Percentiles rank a stretch among this genome's conserved stretches.
Evolutionary conservation across 2,329 filamentous ascomycete species (phyloP).

Genomic region (Huntiella abstrusa): DNA sequence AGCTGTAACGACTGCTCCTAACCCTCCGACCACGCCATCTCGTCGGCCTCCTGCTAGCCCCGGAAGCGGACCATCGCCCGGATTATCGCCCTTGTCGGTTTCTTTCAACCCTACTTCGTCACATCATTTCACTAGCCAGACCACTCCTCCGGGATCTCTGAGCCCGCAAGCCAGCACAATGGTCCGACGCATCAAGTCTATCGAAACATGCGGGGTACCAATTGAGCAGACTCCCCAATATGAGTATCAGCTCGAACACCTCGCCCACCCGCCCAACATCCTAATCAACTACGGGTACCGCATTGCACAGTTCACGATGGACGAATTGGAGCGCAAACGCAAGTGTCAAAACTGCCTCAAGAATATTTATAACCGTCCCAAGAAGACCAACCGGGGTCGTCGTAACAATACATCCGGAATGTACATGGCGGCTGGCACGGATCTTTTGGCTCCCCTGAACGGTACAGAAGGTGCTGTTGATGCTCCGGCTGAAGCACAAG

Average conservation of each 20-base stretch:
- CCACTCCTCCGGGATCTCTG: not conserved
- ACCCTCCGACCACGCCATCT: not conserved
- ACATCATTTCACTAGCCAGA: not conserved
- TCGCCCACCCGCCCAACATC: not conserved
- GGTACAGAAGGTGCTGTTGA: not conserved
- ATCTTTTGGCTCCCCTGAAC: too few species aligned
- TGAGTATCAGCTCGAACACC: not conserved
- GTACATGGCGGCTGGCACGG: not conserved
- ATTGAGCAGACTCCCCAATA: not conserved
- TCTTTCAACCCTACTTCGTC: constrained; percentile 4
- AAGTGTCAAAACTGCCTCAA: constrained; percentile 17
- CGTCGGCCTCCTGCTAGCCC: not conserved
- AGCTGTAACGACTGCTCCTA: not conserved
- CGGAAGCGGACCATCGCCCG: not conserved
- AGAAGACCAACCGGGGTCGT: not conserved
- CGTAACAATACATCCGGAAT: not conserved
- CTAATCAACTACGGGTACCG: constrained; percentile 14
- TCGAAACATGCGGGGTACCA: constrained; percentile 1
- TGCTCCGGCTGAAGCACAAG: not conserved
- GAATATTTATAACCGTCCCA: constrained; percentile 1
- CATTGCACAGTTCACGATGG: constrained; percentile 14
- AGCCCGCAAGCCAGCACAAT: not conserved
- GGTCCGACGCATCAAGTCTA: not conserved
- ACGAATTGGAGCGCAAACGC: constrained; percentile 18
- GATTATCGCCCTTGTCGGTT: constrained; percentile 1